Evolutionary conservation across 306 rosid species (phyloP).

Genomic region (Benincasa hispida): DNA sequence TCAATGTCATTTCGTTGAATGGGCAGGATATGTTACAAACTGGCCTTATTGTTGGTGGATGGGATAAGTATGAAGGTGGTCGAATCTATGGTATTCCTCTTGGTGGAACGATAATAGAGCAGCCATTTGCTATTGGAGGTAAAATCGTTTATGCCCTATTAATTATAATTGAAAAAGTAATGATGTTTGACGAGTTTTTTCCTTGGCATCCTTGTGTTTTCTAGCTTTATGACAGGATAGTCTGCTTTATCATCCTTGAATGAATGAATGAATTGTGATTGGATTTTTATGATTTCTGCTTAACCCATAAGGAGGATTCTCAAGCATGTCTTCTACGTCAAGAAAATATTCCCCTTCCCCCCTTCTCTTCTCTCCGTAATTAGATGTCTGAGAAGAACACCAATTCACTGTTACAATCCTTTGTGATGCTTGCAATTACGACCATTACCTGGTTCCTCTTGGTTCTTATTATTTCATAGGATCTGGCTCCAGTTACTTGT

Average conservation of each 20-base stretch:
- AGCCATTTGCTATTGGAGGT: constrained; percentile 93
- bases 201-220: neutral
- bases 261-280: neutral
- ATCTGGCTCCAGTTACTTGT: constrained; percentile 95
- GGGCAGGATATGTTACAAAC: constrained; percentile 73
- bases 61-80: constrained; percentile 97
- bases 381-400: neutral
- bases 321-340: neutral
- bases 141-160: constrained; percentile 4
- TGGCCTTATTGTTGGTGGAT: constrained; percentile 87
- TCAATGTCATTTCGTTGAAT: constrained; percentile 5
- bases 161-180: neutral
- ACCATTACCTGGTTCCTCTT: neutral
- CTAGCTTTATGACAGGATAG: neutral
- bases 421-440: neutral
- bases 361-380: neutral
- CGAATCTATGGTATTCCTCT: constrained; percentile 82
- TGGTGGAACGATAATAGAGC: constrained; percentile 83
- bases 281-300: neutral
- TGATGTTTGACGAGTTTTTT: neutral
- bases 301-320: neutral
- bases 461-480: constrained; percentile 29
- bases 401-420: neutral
- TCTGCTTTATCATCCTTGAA: neutral
- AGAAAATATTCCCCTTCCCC: neutral